Evolutionary conservation across 2,329 filamentous ascomycete genomes (phyloP), one percentile per base, ranked within the genome.

Genomic region (Talaromyces atroroseus): DNA sequence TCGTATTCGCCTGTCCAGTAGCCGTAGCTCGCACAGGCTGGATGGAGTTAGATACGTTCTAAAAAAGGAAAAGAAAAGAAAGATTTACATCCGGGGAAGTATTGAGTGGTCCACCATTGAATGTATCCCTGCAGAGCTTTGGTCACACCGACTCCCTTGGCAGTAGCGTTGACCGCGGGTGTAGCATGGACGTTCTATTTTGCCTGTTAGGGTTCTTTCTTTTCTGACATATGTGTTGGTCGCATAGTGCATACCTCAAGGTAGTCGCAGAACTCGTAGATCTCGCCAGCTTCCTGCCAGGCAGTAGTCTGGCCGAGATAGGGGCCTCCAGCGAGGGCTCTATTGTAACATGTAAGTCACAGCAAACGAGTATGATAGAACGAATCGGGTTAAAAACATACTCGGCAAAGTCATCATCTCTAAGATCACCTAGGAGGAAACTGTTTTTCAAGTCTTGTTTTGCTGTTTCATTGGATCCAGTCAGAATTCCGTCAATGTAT

Each of bases 231-330:
- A 18, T 21, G 4, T n/a, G n/a, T n/a, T n/a, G n/a, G n/a, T n/a
- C n/a, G 7, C 7, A 26, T 26, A 26, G 24, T 26, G n/a, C 70
- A 71, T 14, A 74, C 78, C 73, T 78, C 78, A 29, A 80, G 63
- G 47, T 75, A 76, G 67, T 80, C 77, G 61, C 78, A 80, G 66
- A 78, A 81, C 58, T 75, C 63, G 65, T 61, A 77, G 3, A 55
- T 14, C 20, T 14, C 51, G 12, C 47, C 52, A n/a, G 64, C 77
- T 77, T 0, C 49, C 61, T 18, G 73, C 81, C 66, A 82, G 80
- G 18, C 71, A 69, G 4, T 79, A 3, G 66, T 69, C 65, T 85
- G 83, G 81, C 82, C 85, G 6, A 76, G 65, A 74, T 78, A 84
- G 0, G 82, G 82, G 1, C 81, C 83, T 49, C 78, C 78, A 62